Evolutionary conservation across 2,329 filamentous ascomycete species (phyloP), one percentile per base, ranked within the genome.

Genomic region (Xylariaceae sp.): DNA sequence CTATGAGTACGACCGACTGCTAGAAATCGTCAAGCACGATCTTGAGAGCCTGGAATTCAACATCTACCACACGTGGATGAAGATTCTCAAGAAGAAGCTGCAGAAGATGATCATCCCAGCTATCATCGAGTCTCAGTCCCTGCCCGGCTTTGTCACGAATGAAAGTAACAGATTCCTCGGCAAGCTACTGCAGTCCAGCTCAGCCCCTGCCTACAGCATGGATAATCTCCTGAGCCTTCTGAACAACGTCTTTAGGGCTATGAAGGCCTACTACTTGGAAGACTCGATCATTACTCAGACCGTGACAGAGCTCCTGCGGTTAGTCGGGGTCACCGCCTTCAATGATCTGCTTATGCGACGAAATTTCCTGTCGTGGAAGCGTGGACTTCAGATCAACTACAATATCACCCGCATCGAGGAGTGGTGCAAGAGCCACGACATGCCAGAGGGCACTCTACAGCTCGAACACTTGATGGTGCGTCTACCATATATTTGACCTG

Each of bases 1-100:
- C 72, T 97, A 96, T 72, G 94, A 99, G 78, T 99, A 99, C 67
- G 94, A 99, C 75, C 89, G 94, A 60, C 82, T 99, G 47, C 79
- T 99, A 67, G 94, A 99, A 75, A 97, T 99, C 72, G 94, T 99
- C 71, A 99, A 99, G 82, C 94, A 99, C 72, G 94, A 99, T 72
- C 80, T 99, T 45, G 94, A 99, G 78, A 96, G 91, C 74, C 81
- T 99, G 60, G 94, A 99, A 76, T 99, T 99, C 81, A 99, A 99
- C 79, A 99, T 99, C 67, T 99, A 99, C 76, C 94, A 99, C 76
- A 99, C 94, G 21, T 99, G 94, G 94, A 99, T 99, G 94, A 99
- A 99, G 81, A 91, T 97, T 52, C 79, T 99, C 69, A 99, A 99
- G 84, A 97, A 97, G 85, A 96, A 96, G 78, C 82, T 99, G 60